These are phyloP conservation scores for Didymellaceae sp. DNA, from an alignment of 2,329 filamentous ascomycete genomes.

Conservation along the genomic window DNA sequence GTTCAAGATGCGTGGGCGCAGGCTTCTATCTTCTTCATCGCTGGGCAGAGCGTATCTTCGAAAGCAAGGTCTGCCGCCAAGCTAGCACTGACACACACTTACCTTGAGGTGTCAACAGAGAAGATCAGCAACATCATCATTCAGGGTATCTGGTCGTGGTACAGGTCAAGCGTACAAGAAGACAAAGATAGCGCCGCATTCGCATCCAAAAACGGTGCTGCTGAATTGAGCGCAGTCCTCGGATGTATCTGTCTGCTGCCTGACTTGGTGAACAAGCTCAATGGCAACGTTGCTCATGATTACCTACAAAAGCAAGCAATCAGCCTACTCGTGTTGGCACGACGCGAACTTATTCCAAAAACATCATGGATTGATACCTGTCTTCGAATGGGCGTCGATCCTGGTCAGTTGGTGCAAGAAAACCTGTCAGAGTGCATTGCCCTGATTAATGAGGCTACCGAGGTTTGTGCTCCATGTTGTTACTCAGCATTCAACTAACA, in stretches of 20 bases:
- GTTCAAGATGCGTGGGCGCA: constrained; percentile 80
- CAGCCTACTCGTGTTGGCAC: constrained; percentile 77
- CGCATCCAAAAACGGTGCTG: constrained; percentile 68
- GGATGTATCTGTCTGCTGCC: constrained; percentile 68
- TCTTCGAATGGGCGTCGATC: constrained; percentile 79
- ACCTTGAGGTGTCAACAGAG: constrained; percentile 62
- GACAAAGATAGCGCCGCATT: constrained; percentile 79
- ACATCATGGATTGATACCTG: constrained; percentile 90
- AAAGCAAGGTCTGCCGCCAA: constrained; percentile 69
- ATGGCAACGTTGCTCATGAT: constrained; percentile 54
- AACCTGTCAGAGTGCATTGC: constrained; percentile 69
- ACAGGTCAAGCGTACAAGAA: constrained; percentile 68
- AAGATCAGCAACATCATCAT: constrained; percentile 69
- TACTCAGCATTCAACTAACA: constrained; percentile 3
- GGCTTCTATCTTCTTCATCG: constrained; percentile 79
- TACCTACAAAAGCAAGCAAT: constrained; percentile 74
- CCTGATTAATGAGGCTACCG: constrained; percentile 66
- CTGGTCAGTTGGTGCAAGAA: constrained; percentile 74
- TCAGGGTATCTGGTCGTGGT: constrained; percentile 80
- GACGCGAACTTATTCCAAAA: constrained; percentile 76
- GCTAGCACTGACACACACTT: constrained; percentile 68
- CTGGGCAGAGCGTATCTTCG: constrained; percentile 66
- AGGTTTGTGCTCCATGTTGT: constrained; percentile 54
- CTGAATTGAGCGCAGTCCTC: constrained; percentile 67
- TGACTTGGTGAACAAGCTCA: constrained; percentile 57